Percentiles rank a stretch among this genome's conserved stretches.
Evolutionary conservation across 2,329 filamentous ascomycete genomes (phyloP).

Genomic region (Xylaria sp.): DNA sequence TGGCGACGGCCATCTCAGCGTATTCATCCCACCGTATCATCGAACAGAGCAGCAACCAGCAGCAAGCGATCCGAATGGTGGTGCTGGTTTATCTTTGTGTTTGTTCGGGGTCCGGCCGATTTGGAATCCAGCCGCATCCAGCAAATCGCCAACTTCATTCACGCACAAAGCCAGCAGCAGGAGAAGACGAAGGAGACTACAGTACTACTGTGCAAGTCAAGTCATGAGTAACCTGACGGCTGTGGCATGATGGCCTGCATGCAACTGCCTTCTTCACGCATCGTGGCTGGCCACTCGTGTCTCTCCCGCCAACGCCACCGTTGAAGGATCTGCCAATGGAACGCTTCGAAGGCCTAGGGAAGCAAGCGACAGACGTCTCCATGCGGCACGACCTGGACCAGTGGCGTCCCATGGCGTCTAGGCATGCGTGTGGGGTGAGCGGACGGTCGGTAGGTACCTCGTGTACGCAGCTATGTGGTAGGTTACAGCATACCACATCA

Average conservation of each 20-base stretch:
- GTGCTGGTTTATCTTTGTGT: background rate
- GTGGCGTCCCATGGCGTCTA: slow-evolving; percentile 31
- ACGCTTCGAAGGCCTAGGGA: slow-evolving; percentile 13
- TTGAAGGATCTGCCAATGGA: slow-evolving; percentile 32
- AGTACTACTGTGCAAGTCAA: background rate
- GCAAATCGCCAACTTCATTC: slow-evolving; percentile 2
- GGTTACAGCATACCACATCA: background rate
- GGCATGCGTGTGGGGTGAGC: slow-evolving; percentile 16
- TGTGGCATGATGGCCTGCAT: slow-evolving; percentile 28
- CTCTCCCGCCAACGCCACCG: slow-evolving; percentile 35
- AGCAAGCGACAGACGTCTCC: slow-evolving; percentile 14
- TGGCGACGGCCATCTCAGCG: background rate
- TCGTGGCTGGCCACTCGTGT: slow-evolving; percentile 32
- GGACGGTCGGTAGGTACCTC: background rate
- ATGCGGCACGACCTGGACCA: slow-evolving; percentile 21
- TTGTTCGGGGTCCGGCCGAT: slow-evolving; percentile 28
- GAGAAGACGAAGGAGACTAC: background rate
- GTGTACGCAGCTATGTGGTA: background rate
- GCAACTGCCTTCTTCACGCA: slow-evolving; percentile 23
- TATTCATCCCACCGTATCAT: slow-evolving; percentile 5
- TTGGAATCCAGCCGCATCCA: slow-evolving; percentile 36
- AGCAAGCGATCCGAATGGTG: slow-evolving; percentile 33
- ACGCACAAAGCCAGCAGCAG: slow-evolving; percentile 1
- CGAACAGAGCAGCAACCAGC: too few relatives aligned
- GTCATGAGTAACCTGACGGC: background rate